Evolutionary conservation across 805 yeast species (phyloP).

Genomic region (Teunomyces aglyptinius): DNA sequence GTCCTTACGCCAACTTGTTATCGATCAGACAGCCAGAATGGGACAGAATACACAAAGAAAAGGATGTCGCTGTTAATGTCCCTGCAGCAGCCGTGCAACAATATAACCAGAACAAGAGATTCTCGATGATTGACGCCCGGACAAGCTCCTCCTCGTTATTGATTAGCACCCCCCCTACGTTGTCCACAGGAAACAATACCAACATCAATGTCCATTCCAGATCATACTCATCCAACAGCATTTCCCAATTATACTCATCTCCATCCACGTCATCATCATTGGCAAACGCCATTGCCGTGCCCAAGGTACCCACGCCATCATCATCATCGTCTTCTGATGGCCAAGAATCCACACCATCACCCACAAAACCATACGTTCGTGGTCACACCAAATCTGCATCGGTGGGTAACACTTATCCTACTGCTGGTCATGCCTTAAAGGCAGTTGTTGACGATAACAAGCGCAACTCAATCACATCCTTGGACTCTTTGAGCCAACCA

Average conservation of each 20-base stretch:
- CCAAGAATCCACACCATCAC: conserved; percentile 16
- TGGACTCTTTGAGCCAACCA: conserved; percentile 14
- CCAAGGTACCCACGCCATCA: conserved; percentile 13
- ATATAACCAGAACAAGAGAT: conserved; percentile 36
- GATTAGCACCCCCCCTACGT: conserved; percentile 30
- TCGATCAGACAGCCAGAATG: conserved; percentile 86
- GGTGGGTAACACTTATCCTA: conserved; percentile 33
- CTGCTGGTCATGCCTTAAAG: conserved; percentile 68
- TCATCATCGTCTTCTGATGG: conserved; percentile 16
- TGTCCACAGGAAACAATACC: conserved; percentile 13
- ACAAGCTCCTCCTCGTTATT: conserved; percentile 23
- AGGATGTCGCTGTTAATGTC: conserved; percentile 11
- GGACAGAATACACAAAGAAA: conserved; percentile 57
- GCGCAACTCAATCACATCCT: conserved; percentile 16
- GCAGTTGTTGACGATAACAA: conserved; percentile 69
- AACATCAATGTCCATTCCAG: conserved; percentile 26
- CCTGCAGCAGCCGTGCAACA: conserved; percentile 8
- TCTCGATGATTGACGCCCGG: conserved; percentile 44
- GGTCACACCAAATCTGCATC: conserved; percentile 36
- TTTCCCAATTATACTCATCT: conserved; percentile 46
- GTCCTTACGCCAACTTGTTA: conserved; percentile 78
- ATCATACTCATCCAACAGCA: conserved; percentile 33
- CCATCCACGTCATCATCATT: conserved; percentile 66
- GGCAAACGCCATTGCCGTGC: conserved; percentile 48
- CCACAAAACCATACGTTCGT: conserved; percentile 18